Conservation (phyloP, 352 stramenopile genomes). For the Globisporangium takayamanum region DNA sequence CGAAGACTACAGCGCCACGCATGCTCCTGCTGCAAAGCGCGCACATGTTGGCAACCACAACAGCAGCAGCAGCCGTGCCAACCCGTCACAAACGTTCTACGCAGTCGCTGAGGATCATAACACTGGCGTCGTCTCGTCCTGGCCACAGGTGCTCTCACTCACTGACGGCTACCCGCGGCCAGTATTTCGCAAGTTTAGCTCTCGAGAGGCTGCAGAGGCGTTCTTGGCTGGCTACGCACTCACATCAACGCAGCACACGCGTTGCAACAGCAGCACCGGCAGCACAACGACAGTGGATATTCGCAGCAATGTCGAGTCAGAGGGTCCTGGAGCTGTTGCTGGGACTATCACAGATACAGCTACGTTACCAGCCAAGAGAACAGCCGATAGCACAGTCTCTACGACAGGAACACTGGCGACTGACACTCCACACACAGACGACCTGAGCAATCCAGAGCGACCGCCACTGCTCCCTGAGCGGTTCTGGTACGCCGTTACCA, state of each 20-base stretch:
- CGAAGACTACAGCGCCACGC: neutral
- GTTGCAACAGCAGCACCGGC: neutral
- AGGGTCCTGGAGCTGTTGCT: too few species aligned
- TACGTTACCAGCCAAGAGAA: too few species aligned
- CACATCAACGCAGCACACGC: neutral
- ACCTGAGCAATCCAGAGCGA: too few species aligned
- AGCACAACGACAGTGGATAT: too few species aligned
- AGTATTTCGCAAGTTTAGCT: slow-evolving; percentile 26
- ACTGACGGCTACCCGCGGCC: slow-evolving; percentile 18
- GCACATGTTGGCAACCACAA: neutral
- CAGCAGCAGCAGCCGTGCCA: neutral
- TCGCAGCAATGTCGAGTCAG: too few species aligned
- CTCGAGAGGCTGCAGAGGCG: slow-evolving; percentile 19
- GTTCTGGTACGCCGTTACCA: slow-evolving; percentile 55
- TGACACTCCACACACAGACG: neutral
- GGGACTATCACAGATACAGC: neutral
- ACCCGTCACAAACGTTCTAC: slow-evolving; percentile 19
- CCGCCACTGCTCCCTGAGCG: neutral
- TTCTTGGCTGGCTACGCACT: slow-evolving; percentile 12
- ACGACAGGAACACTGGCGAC: neutral
- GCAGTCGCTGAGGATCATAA: slow-evolving; percentile 28
- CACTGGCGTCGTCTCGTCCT: slow-evolving; percentile 31
- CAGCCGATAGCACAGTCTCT: too few species aligned
- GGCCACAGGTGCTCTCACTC: slow-evolving; percentile 25
- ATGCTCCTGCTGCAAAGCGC: neutral